These are phyloP conservation scores for Letharia columbiana DNA, from an alignment of 495 filamentous ascomycete genomes.

Conservation along the genomic window DNA sequence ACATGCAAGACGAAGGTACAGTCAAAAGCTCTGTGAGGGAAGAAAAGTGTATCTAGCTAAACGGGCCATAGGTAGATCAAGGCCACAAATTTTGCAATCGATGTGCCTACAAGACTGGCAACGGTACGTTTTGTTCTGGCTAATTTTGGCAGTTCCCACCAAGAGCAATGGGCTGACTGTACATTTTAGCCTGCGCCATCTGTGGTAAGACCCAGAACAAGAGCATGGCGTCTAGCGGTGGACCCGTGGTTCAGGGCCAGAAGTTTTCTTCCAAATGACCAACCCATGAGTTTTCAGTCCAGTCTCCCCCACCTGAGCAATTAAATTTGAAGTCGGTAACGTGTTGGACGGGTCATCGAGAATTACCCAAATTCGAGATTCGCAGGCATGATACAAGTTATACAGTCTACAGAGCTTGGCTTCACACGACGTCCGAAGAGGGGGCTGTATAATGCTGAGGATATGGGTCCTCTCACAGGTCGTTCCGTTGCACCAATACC, in stretches of 20 bases:
- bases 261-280: slow-evolving; percentile 57
- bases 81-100: slow-evolving; percentile 55
- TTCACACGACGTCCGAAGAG: background rate
- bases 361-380: too few species aligned
- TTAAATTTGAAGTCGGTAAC: too few species aligned
- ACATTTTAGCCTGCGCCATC: slow-evolving; percentile 48
- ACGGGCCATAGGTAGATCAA: slow-evolving; percentile 37
- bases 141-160: slow-evolving; percentile 21
- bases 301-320: background rate
- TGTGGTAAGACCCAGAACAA: slow-evolving; percentile 53
- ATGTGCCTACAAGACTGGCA: slow-evolving; percentile 54
- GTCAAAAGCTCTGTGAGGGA: background rate
- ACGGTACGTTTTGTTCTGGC: slow-evolving; percentile 37
- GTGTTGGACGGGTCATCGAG: too few species aligned
- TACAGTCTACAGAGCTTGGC: background rate
- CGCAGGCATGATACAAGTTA: too few species aligned
- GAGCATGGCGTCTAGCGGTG: slow-evolving; percentile 40
- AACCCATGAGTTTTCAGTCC: background rate
- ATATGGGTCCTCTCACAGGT: too few species aligned
- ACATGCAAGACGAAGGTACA: slow-evolving; percentile 51
- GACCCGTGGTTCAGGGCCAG: slow-evolving; percentile 52
- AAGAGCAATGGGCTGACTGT: slow-evolving; percentile 11
- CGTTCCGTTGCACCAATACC: background rate
- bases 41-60: background rate
- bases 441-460: background rate